Evolutionary conservation across 2,329 filamentous ascomycete species (phyloP).

Genomic region (Colletotrichum cereale): DNA sequence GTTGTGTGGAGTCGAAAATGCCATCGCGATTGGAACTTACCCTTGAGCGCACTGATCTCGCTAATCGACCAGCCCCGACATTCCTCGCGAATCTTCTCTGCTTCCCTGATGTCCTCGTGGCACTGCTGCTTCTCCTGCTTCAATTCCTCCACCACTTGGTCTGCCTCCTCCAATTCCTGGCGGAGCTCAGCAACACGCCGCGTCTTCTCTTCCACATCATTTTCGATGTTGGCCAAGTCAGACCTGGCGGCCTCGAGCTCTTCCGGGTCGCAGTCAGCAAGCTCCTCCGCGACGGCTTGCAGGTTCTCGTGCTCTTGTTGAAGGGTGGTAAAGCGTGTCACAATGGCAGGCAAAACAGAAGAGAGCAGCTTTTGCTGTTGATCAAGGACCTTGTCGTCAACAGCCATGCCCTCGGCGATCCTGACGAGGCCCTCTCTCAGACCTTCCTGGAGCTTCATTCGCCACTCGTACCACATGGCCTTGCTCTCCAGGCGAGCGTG

Average conservation of each 20-base stretch:
- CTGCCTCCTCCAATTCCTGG: conserved; percentile 75
- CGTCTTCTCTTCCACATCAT: conserved; percentile 78
- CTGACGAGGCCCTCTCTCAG: conserved; percentile 84
- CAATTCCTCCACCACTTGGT: conserved; percentile 71
- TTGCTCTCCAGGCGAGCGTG: conserved; percentile 92
- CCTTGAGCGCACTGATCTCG: conserved; percentile 84
- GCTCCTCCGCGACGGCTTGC: conserved; percentile 77
- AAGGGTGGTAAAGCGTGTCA: conserved; percentile 71
- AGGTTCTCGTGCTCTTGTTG: conserved; percentile 75
- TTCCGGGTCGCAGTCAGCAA: conserved; percentile 84
- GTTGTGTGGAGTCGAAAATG: conserved; percentile 40
- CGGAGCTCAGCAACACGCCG: conserved; percentile 75
- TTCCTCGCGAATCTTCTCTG: conserved; percentile 86
- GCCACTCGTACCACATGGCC: conserved; percentile 98
- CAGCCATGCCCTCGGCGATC: conserved; percentile 81
- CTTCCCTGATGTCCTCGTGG: conserved; percentile 80
- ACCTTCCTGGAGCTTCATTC: conserved; percentile 85
- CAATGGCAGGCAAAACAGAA: conserved; percentile 74
- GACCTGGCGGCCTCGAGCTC: conserved; percentile 82
- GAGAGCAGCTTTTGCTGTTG: conserved; percentile 78
- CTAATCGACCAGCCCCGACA: conserved; percentile 88
- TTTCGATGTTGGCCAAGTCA: conserved; percentile 73
- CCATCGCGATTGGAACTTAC: conserved; percentile 56
- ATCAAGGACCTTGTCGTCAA: conserved; percentile 75
- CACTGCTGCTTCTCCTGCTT: conserved; percentile 77